These are phyloP conservation scores for Phytophthora multivora DNA, from an alignment of 352 stramenopile genomes.

Conservation along the genomic window DNA sequence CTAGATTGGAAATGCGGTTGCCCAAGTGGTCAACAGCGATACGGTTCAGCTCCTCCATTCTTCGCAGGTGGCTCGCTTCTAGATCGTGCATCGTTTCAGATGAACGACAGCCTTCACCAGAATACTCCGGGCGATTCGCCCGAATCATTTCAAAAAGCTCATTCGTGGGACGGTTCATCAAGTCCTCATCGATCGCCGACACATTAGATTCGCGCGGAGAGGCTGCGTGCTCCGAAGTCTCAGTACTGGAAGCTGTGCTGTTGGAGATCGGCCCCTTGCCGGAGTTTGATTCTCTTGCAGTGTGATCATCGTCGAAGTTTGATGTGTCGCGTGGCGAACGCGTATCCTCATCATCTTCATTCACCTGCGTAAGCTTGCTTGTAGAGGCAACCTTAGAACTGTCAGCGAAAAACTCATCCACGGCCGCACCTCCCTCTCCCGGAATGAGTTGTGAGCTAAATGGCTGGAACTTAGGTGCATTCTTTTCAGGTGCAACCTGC, in stretches of 20 bases:
- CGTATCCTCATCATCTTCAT: conserved; percentile 27
- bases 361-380: conserved; percentile 23
- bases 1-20: conserved; percentile 47
- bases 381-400: conserved; percentile 8
- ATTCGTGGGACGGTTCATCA: conserved; percentile 53
- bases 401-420: conserved; percentile 36
- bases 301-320: conserved; percentile 26
- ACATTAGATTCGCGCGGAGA: conserved; percentile 30
- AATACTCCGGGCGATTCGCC: conserved; percentile 28
- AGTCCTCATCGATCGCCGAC: conserved; percentile 49
- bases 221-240: conserved; percentile 22
- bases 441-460: conserved; percentile 30
- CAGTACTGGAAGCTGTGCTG: conserved; percentile 26
- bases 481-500: conserved; percentile 12
- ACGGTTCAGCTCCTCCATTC: conserved; percentile 61
- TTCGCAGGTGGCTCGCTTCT: conserved; percentile 48
- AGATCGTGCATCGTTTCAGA: conserved; percentile 47
- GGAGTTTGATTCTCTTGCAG: neutral
- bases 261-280: conserved; percentile 20
- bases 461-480: conserved; percentile 14
- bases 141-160: conserved; percentile 55
- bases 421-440: conserved; percentile 20
- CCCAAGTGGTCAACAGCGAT: conserved; percentile 56
- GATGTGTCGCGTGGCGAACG: conserved; percentile 18
- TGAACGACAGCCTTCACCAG: conserved; percentile 22